Conservation (phyloP, 208 protist species). For the Crithidia acanthocephali region DNA sequence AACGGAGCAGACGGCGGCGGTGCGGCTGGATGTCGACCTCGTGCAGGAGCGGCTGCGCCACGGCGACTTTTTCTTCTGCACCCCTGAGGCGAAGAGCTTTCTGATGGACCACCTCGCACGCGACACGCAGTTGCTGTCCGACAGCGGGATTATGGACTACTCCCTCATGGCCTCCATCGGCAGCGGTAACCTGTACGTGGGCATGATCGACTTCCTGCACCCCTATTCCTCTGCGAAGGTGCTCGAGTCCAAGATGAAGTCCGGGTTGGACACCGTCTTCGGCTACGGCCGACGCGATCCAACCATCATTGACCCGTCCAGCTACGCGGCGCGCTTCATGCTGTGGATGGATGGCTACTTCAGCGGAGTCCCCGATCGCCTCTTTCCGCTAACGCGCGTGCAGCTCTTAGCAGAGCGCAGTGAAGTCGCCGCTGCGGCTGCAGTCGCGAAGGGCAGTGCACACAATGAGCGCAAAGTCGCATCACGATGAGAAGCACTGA, state of each 20-base stretch:
- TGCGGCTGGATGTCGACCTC: constrained; percentile 80
- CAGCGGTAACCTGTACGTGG: constrained; percentile 31
- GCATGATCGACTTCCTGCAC: constrained; percentile 87
- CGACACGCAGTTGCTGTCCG: constrained; percentile 65
- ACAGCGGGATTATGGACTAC: constrained; percentile 82
- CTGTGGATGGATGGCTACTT: constrained; percentile 75
- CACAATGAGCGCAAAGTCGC: neutral
- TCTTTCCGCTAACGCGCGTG: constrained; percentile 34
- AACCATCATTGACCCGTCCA: constrained; percentile 81
- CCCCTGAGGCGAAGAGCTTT: constrained; percentile 41
- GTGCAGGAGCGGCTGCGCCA: constrained; percentile 39
- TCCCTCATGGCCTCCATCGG: constrained; percentile 63
- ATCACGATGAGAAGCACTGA: neutral
- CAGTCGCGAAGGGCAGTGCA: neutral
- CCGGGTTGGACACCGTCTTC: constrained; percentile 77
- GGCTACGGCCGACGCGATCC: constrained; percentile 58
- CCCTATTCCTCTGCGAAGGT: constrained; percentile 81
- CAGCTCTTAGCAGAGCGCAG: constrained; percentile 6
- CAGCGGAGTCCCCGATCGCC: constrained; percentile 72
- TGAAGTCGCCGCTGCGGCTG: constrained; percentile 2
- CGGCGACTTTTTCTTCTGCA: constrained; percentile 74
- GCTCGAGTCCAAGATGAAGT: constrained; percentile 87
- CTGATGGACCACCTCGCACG: constrained; percentile 56
- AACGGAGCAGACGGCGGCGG: constrained; percentile 48
- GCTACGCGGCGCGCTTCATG: constrained; percentile 75